These are phyloP conservation scores for Phytopythium ostracodes DNA, from an alignment of 352 stramenopile genomes.

Conservation along the genomic window DNA sequence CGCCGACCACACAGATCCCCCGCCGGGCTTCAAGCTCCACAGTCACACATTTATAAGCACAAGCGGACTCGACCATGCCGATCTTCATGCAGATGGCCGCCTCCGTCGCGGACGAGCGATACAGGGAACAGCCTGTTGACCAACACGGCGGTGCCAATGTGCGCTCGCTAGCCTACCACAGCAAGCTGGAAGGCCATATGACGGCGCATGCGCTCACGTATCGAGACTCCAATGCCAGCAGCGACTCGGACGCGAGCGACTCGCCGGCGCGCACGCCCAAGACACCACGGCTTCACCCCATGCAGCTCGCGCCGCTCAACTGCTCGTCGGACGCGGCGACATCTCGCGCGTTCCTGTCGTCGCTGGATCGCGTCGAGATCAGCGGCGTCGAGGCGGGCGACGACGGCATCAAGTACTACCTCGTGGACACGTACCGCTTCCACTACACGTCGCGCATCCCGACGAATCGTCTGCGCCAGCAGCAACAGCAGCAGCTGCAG, in stretches of 20 bases:
- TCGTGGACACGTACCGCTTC: slow-evolving; percentile 1
- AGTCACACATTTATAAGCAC: neutral
- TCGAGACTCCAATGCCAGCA: neutral
- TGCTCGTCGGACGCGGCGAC: slow-evolving; percentile 4
- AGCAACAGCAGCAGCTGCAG: neutral
- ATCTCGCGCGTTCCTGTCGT: slow-evolving; percentile 4
- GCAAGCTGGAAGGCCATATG: neutral
- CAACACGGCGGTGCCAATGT: neutral
- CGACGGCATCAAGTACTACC: slow-evolving; percentile 4
- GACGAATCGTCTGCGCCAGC: slow-evolving; percentile 3
- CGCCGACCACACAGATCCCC: neutral
- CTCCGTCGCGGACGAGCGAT: neutral
- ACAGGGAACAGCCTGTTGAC: neutral
- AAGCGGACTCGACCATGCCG: neutral
- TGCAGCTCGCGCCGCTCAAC: slow-evolving; percentile 8
- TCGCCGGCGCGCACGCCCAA: slow-evolving; percentile 1
- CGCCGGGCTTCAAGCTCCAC: neutral
- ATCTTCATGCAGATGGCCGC: slow-evolving; percentile 2
- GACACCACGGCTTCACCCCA: slow-evolving; percentile 1
- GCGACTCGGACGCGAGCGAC: neutral
- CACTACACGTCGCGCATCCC: slow-evolving; percentile 8
- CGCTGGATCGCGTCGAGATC: slow-evolving; percentile 4
- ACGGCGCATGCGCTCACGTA: neutral
- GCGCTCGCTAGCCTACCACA: neutral
- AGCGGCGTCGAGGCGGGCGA: neutral